Percentiles rank a stretch among this genome's conserved stretches.
Conservation (phyloP, 78 protist genomes). For the Polysphondylium violaceum region DNA sequence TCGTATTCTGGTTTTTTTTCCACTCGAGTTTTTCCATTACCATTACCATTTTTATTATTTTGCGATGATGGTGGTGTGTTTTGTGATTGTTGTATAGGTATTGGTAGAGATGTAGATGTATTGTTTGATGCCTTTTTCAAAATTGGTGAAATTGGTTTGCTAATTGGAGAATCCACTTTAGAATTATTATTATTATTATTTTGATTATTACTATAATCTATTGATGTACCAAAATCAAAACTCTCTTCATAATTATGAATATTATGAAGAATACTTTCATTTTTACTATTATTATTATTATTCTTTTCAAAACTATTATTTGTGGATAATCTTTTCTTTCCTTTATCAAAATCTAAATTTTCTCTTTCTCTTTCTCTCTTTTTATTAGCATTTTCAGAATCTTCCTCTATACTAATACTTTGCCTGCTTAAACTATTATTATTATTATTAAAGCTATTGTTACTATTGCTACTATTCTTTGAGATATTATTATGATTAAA, state of each 20-base stretch:
- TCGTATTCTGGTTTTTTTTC: conserved; percentile 52
- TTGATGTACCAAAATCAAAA: conserved; percentile 9
- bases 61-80: not conserved
- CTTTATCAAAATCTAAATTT: no score
- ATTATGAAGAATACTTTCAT: not conserved
- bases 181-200: not conserved
- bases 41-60: not conserved
- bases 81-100: conserved; percentile 1
- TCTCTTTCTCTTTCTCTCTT: not conserved
- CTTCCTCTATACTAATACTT: not conserved
- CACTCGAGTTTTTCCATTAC: not conserved
- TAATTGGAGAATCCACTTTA: no score
- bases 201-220: not conserved
- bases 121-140: no score
- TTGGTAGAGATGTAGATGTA: not conserved
- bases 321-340: not conserved
- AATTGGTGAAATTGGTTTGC: no score
- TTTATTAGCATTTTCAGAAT: not conserved
- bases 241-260: not conserved
- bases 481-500: not conserved
- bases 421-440: not conserved
- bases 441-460: not conserved
- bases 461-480: not conserved
- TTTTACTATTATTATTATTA: not conserved
- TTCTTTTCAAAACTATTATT: not conserved